Evolutionary conservation across 2,329 filamentous ascomycete genomes (phyloP).

Genomic region (Metarhizium rileyi): DNA sequence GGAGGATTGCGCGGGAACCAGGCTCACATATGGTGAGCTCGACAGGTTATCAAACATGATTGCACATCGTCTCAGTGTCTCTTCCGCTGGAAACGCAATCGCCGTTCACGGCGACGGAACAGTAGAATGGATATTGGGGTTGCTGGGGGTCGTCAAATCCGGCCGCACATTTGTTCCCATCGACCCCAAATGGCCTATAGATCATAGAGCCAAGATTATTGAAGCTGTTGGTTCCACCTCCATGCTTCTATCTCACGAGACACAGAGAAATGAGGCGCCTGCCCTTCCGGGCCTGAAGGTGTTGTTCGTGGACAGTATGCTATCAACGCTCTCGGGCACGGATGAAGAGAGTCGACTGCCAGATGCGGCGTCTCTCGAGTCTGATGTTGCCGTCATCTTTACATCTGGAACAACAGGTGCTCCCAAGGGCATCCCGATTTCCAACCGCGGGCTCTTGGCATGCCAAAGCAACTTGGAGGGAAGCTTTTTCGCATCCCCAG

Average conservation of each 20-base stretch:
- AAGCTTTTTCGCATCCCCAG: constrained; percentile 4
- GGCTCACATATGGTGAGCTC: neutral
- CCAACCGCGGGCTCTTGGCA: constrained; percentile 3
- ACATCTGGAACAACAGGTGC: constrained; percentile 6
- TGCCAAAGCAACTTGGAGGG: constrained; percentile 6
- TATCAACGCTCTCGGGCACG: neutral
- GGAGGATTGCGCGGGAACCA: neutral
- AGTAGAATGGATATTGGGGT: constrained; percentile 3
- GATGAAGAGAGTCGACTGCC: neutral
- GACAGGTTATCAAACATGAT: neutral
- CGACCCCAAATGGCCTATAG: constrained; percentile 6
- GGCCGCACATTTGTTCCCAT: constrained; percentile 3
- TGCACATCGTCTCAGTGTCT: neutral
- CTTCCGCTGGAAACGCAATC: neutral
- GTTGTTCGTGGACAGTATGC: neutral
- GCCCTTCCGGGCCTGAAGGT: neutral
- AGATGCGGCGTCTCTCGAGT: neutral
- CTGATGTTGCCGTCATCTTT: constrained; percentile 4
- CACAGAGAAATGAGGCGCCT: neutral
- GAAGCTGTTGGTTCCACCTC: neutral
- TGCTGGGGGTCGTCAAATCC: constrained; percentile 4
- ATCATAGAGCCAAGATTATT: neutral
- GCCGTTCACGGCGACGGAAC: constrained; percentile 6
- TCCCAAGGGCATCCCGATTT: constrained; percentile 6
- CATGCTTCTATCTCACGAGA: neutral